Evolutionary conservation across 345 rosid genomes (phyloP).

Genomic region (Corchorus capsularis): DNA sequence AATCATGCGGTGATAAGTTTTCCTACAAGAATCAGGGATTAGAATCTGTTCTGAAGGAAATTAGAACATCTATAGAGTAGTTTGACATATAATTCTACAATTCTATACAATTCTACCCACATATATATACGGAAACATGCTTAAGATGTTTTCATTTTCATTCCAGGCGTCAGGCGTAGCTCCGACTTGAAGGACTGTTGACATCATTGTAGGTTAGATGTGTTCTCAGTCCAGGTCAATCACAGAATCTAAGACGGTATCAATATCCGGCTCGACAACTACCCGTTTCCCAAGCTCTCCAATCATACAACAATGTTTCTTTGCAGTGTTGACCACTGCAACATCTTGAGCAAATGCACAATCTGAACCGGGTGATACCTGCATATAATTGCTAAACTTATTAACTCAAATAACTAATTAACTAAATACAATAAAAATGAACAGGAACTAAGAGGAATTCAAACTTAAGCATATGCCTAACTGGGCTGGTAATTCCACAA

Average conservation of each 20-base stretch:
- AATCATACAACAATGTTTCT: conserved; percentile 46
- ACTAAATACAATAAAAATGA: background rate
- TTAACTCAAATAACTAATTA: background rate
- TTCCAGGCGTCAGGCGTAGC: conserved; percentile 17
- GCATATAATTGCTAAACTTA: conserved; percentile 27
- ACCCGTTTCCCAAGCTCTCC: conserved; percentile 53
- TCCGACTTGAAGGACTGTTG: background rate
- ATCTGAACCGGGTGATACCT: conserved; percentile 75
- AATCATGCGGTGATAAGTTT: background rate
- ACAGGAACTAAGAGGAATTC: background rate
- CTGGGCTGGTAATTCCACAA: background rate
- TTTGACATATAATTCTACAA: background rate
- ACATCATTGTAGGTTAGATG: background rate
- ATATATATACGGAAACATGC: background rate
- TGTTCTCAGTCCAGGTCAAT: conserved; percentile 11
- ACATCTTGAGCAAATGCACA: conserved; percentile 45
- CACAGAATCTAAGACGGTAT: conserved; percentile 35
- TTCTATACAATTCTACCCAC: background rate
- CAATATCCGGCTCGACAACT: conserved; percentile 54
- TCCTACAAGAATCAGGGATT: background rate
- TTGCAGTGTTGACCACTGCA: conserved; percentile 47
- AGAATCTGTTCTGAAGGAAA: too few species aligned
- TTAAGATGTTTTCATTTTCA: background rate
- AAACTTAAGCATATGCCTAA: background rate
- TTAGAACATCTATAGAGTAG: background rate